Base-by-base conservation (phyloP, 1,139 yeast species). In the Meyerozyma sp. region DNA sequence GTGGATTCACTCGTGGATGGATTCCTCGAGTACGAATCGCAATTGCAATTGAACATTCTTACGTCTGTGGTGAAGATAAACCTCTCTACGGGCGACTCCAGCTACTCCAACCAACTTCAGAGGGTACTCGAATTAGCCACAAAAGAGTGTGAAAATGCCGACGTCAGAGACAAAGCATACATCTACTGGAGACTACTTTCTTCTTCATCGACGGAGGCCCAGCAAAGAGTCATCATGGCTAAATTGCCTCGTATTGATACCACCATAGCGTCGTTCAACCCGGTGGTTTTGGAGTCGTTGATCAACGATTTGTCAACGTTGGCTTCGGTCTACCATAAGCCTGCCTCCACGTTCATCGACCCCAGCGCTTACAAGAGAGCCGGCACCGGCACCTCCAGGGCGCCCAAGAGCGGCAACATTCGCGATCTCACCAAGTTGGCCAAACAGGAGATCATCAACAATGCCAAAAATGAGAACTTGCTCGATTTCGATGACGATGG, bases 141-240 rank as follows among this genome's bases (percentile, higher is more conserved):
- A 1, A 81, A 82, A 46, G 81, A 82, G 46, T 78, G 90, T 46
- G 95, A 89, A 54, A 90, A 90, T 61, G 86, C 96, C 2, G 98
- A 93, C 62, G 87, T 93, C 35, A 79, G 98, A 57, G 98, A 93
- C 64, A 81, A 93, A 65, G 97, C 97, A 0, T 93, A 84, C 64
- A 78, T 93, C 42, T 93, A 90, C 65, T 93, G 98, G 98, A 81
- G 98, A 59, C 71, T 94, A 46, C 71, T 93, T 46, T 88, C 96
- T 0, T 69, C 84, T 26, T 57, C 67, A 1, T 63, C 77, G 7
- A 56, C 62, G 4, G 73, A 66, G 5, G 57, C 71, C 26, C 75
- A 75, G 40, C 60, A 75, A 53, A 71, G 75, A 43, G 73, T 86
- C 39, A 69, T 84, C 25, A 64, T 84, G 46, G 71, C 82, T 9